phyloP scores from a whole-genome alignment of 2,329 filamentous ascomycete genomes.

The Pseudofabraea citricarpa region DNA sequence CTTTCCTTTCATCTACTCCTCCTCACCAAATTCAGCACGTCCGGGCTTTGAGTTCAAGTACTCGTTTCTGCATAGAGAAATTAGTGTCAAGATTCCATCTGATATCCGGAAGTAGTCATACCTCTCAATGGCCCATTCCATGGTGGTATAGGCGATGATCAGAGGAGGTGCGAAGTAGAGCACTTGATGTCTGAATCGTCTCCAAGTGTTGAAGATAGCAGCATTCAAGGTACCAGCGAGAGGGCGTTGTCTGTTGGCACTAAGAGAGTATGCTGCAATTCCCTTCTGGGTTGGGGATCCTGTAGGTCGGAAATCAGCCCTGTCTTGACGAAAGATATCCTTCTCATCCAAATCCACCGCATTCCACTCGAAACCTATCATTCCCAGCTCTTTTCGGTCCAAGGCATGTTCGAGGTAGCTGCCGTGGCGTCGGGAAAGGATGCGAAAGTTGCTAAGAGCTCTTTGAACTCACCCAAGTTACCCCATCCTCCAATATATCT shows the following conservation, averaged over 20 bases:
- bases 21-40: slow-evolving; percentile 46
- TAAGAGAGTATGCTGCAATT: slow-evolving; percentile 68
- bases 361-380: background rate
- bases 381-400: background rate
- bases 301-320: slow-evolving; percentile 30
- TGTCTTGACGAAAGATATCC: no score
- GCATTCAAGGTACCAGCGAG: slow-evolving; percentile 72
- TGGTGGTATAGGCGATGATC: slow-evolving; percentile 70
- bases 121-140: slow-evolving; percentile 91
- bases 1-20: slow-evolving; percentile 26
- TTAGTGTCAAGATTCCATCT: slow-evolving; percentile 6
- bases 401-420: no score
- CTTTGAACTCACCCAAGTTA: slow-evolving; percentile 26
- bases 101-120: slow-evolving; percentile 41
- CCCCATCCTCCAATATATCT: slow-evolving; percentile 29
- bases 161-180: slow-evolving; percentile 84
- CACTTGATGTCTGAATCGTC: slow-evolving; percentile 79
- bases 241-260: slow-evolving; percentile 84
- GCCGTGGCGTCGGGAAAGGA: background rate
- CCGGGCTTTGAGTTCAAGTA: slow-evolving; percentile 78
- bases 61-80: slow-evolving; percentile 55
- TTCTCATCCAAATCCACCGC: no score
- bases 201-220: slow-evolving; percentile 93
- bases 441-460: slow-evolving; percentile 3
- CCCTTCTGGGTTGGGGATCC: slow-evolving; percentile 58